Percentiles rank a stretch among this genome's conserved stretches.
These are phyloP conservation scores for Tilletia caries DNA, from an alignment of 1,284 basidiomycete species.

Conservation along the genomic window DNA sequence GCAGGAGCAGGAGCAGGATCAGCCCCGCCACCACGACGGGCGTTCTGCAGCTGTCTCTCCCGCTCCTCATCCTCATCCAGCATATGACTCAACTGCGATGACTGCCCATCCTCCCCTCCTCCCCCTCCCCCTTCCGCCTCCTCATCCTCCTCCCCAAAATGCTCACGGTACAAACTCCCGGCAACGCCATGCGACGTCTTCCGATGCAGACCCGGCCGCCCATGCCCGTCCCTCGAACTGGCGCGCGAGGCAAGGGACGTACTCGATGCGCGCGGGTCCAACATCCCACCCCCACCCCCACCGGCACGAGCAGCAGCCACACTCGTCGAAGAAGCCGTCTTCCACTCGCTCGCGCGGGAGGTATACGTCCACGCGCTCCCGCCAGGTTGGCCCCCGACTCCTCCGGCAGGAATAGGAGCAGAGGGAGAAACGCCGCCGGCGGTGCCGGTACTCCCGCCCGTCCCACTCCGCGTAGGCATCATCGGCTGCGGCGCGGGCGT, in stretches of 20 bases:
- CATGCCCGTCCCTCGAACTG: background rate
- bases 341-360: conserved; percentile 4
- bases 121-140: background rate
- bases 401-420: background rate
- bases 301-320: too few species aligned
- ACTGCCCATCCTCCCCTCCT: background rate
- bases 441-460: conserved; percentile 4
- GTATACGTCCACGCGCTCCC: conserved; percentile 5
- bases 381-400: background rate
- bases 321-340: conserved; percentile 3
- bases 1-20: background rate
- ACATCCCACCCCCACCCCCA: background rate
- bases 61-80: conserved; percentile 12
- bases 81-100: background rate
- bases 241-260: conserved; percentile 4
- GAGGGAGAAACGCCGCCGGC: background rate
- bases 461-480: background rate
- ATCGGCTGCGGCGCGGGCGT: background rate
- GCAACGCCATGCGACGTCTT: conserved; percentile 6
- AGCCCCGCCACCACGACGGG: too few species aligned
- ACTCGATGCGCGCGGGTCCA: background rate
- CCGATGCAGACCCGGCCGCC: background rate
- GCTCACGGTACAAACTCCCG: conserved; percentile 8
- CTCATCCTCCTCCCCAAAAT: conserved; percentile 7
- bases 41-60: too few species aligned